phyloP scores from a whole-genome alignment of 176 grass and related monocot species.

The Hordeum vulgare region DNA sequence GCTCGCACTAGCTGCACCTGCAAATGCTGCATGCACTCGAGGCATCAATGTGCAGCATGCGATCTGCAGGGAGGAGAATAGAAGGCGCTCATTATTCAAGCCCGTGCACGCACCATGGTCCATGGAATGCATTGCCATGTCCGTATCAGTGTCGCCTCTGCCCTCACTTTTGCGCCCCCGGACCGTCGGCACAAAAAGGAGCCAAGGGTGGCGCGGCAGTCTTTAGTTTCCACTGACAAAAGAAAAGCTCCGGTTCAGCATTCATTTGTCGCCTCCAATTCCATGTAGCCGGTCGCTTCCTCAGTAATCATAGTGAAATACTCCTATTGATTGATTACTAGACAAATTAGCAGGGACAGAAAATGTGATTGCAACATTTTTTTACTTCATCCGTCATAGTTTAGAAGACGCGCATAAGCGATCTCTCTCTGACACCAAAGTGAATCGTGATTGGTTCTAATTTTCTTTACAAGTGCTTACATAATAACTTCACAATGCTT shows the following conservation, averaged over 20 bases:
- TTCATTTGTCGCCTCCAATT: neutral
- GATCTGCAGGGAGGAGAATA: neutral
- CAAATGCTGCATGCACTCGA: neutral
- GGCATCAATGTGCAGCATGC: constrained; percentile 16
- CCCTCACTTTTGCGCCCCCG: constrained; percentile 13
- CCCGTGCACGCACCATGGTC: constrained; percentile 3
- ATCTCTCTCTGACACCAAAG: no score
- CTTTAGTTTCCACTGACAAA: constrained; percentile 14
- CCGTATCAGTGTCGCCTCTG: constrained; percentile 9
- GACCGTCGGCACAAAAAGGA: constrained; percentile 21
- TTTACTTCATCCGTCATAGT: no score
- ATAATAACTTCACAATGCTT: no score
- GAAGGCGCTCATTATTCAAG: constrained; percentile 25
- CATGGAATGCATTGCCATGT: neutral
- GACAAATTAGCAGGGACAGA: no score
- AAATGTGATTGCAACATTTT: no score
- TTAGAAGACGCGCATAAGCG: no score
- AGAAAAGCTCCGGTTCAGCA: constrained; percentile 1
- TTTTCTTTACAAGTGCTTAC: no score
- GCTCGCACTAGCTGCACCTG: neutral
- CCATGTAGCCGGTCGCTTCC: neutral
- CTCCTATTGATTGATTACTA: no score
- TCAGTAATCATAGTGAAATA: no score
- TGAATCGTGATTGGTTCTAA: no score
- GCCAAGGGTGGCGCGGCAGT: neutral